phyloP scores from a whole-genome alignment of 1,284 basidiomycete genomes.

The Entoloma clypeatum region DNA sequence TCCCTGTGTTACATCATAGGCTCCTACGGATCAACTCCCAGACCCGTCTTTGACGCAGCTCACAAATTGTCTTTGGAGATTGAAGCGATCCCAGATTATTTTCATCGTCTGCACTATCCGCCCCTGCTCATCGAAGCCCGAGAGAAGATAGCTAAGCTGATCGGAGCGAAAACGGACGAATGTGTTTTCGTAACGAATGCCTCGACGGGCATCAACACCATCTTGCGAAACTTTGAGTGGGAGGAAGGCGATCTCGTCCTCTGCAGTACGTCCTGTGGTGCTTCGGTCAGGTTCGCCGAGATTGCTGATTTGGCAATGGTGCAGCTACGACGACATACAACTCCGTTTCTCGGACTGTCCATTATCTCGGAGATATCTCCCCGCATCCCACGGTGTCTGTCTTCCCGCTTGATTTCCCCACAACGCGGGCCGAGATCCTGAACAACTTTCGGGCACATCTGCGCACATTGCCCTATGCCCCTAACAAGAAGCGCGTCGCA shows the following conservation, averaged over 20 bases:
- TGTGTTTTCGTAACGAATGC: slow-evolving; percentile 66
- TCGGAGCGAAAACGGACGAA: slow-evolving; percentile 60
- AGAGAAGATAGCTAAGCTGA: slow-evolving; percentile 51
- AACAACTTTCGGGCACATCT: slow-evolving; percentile 48
- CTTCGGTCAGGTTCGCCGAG: too few relatives aligned
- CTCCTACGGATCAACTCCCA: slow-evolving; percentile 66
- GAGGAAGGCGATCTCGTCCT: slow-evolving; percentile 40
- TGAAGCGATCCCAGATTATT: slow-evolving; percentile 64
- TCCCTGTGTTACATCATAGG: too few relatives aligned
- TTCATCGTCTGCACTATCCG: slow-evolving; percentile 45
- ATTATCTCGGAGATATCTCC: slow-evolving; percentile 56
- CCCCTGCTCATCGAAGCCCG: slow-evolving; percentile 43
- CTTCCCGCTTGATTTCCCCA: slow-evolving; percentile 61
- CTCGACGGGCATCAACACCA: slow-evolving; percentile 63
- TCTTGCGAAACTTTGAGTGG: slow-evolving; percentile 58
- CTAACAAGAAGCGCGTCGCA: slow-evolving; percentile 54
- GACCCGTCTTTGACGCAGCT: slow-evolving; percentile 52
- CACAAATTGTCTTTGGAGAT: slow-evolving; percentile 42
- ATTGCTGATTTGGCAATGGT: background rate
- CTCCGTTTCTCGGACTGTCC: slow-evolving; percentile 45
- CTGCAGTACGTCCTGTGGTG: slow-evolving; percentile 12
- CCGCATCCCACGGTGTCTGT: slow-evolving; percentile 50
- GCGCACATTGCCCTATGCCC: slow-evolving; percentile 24
- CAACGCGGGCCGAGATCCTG: slow-evolving; percentile 57
- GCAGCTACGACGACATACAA: slow-evolving; percentile 68